These are phyloP conservation scores for Arthrobotrys musiformis DNA, from an alignment of 2,329 filamentous ascomycete genomes.

Conservation along the genomic window DNA sequence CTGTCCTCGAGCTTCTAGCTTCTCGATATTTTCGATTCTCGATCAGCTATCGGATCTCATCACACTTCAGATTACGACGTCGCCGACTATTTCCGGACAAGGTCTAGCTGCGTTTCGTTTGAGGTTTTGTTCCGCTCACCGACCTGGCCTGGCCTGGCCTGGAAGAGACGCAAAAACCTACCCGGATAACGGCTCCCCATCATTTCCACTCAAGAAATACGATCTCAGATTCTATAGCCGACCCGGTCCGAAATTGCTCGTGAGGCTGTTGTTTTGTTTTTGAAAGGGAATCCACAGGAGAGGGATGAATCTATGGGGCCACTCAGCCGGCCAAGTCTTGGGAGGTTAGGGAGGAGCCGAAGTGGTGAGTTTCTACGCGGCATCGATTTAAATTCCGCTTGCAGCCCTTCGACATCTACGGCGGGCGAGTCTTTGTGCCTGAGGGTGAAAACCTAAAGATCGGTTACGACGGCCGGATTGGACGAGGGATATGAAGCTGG, in stretches of 20 bases:
- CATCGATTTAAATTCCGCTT: constrained; percentile 31
- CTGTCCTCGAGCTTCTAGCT: constrained; percentile 14
- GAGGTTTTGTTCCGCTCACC: constrained; percentile 1
- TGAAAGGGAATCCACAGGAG: neutral
- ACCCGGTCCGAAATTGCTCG: neutral
- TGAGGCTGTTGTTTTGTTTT: neutral
- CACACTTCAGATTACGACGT: neutral
- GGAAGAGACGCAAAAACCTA: neutral
- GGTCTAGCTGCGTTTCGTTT: constrained; percentile 7
- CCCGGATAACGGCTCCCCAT: neutral
- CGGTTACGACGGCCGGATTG: neutral
- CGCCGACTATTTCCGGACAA: neutral
- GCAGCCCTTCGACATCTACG: constrained; percentile 14
- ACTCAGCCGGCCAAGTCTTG: constrained; percentile 52
- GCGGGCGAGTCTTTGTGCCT: neutral
- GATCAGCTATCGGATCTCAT: neutral
- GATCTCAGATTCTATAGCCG: neutral
- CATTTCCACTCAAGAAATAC: neutral
- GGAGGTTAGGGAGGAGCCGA: constrained; percentile 56
- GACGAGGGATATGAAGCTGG: neutral
- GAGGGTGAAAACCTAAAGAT: neutral
- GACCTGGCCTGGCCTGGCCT: constrained; percentile 1
- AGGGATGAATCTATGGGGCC: constrained; percentile 42
- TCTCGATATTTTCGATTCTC: constrained; percentile 10
- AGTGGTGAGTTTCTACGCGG: constrained; percentile 38